Conservation (phyloP, 1,284 basidiomycete genomes). For the Moesziomyces sp. region DNA sequence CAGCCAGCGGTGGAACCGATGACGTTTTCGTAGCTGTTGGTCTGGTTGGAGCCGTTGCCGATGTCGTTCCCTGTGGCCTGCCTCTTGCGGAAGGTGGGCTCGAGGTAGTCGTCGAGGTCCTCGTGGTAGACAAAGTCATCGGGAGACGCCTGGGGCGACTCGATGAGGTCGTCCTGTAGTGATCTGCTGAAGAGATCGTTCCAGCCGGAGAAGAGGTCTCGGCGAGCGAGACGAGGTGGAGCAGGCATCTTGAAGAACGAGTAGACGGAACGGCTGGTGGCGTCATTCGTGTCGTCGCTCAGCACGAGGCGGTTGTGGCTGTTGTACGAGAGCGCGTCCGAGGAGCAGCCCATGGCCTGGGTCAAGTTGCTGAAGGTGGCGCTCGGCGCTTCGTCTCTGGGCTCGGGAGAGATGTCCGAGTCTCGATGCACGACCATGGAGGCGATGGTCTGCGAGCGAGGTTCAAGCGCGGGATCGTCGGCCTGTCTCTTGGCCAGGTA, state of each 20-base stretch:
- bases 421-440: conserved; percentile 53
- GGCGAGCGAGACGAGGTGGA: conserved; percentile 34
- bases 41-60: conserved; percentile 81
- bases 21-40: conserved; percentile 86
- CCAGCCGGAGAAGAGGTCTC: conserved; percentile 41
- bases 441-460: conserved; percentile 22
- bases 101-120: conserved; percentile 39
- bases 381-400: conserved; percentile 11
- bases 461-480: conserved; percentile 33
- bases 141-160: conserved; percentile 14
- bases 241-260: conserved; percentile 54
- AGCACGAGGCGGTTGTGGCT: conserved; percentile 49
- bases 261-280: conserved; percentile 39
- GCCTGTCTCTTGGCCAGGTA: conserved; percentile 43
- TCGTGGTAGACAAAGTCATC: conserved; percentile 39
- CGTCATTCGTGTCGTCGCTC: conserved; percentile 50
- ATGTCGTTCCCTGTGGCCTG: conserved; percentile 72
- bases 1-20: conserved; percentile 75
- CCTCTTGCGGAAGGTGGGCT: conserved; percentile 37
- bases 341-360: conserved; percentile 36
- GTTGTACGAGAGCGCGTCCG: conserved; percentile 54
- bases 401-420: conserved; percentile 47
- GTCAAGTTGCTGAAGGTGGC: conserved; percentile 2
- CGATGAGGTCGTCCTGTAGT: conserved; percentile 18
- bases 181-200: conserved; percentile 26